A percentile compares a stretch with the other conserved stretches of the same genome.
phyloP scores from a whole-genome alignment of 2,329 filamentous ascomycete genomes.

The Ustulina deusta region DNA sequence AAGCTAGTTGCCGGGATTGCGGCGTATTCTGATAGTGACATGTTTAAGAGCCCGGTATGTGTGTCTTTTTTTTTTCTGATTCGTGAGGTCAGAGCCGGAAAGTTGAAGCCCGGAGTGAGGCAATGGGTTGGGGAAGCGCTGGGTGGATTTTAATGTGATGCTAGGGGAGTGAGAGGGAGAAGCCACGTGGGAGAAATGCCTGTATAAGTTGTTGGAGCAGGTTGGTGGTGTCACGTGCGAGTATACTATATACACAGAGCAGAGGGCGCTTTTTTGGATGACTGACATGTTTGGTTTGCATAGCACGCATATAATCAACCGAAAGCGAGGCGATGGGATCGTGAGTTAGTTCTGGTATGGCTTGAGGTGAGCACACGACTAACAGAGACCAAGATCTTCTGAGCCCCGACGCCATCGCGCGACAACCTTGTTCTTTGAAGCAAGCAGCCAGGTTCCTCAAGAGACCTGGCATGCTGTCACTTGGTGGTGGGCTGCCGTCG shows the following conservation, averaged over 20 bases:
- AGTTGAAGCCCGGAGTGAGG: background rate
- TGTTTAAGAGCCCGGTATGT: conserved; percentile 81
- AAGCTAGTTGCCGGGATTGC: conserved; percentile 81
- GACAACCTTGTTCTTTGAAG: conserved; percentile 81
- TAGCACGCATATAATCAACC: conserved; percentile 70
- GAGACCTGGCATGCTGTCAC: conserved; percentile 86
- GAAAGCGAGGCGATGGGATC: conserved; percentile 84
- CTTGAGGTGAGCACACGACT: conserved; percentile 7
- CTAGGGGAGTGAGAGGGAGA: background rate
- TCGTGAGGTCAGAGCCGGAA: background rate
- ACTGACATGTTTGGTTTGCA: conserved; percentile 37
- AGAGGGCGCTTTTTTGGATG: background rate
- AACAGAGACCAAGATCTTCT: conserved; percentile 62
- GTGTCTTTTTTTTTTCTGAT: background rate
- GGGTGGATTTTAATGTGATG: background rate
- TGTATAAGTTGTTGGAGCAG: background rate
- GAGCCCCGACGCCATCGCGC: conserved; percentile 70
- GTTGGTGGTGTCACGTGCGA: conserved; percentile 16
- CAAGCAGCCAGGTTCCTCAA: conserved; percentile 82
- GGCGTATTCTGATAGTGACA: conserved; percentile 80
- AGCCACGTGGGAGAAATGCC: background rate
- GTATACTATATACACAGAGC: background rate
- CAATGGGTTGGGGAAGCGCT: background rate
- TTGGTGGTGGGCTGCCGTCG: conserved; percentile 91
- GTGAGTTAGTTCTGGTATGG: conserved; percentile 64